phyloP scores from a whole-genome alignment of 83 land plant genomes.

The Thuja plicata region DNA sequence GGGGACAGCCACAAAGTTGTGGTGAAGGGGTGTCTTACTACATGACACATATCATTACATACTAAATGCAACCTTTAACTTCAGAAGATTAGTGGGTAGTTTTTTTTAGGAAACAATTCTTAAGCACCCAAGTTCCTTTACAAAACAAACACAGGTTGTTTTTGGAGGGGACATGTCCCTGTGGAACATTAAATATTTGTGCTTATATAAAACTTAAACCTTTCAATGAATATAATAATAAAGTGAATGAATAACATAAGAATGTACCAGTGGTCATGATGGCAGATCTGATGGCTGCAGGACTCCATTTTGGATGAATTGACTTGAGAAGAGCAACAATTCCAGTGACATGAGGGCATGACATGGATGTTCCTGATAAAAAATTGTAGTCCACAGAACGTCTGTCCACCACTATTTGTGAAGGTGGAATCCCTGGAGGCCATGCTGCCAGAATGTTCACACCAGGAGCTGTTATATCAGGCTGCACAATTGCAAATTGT shows the following conservation, averaged over 20 bases:
- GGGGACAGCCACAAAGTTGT: too few relatives aligned
- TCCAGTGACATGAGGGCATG: slow-evolving; percentile 80
- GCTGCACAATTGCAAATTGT: slow-evolving; percentile 35
- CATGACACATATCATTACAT: too few relatives aligned
- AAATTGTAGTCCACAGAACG: slow-evolving; percentile 57
- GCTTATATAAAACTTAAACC: too few relatives aligned
- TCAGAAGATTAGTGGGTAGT: too few relatives aligned
- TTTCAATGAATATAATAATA: too few relatives aligned
- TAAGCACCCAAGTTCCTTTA: too few relatives aligned
- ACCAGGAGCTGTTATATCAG: slow-evolving; percentile 81
- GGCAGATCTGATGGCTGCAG: slow-evolving; percentile 76
- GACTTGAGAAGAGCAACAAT: slow-evolving; percentile 65
- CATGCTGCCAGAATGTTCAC: slow-evolving; percentile 76
- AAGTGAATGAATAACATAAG: not conserved
- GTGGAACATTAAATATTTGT: too few relatives aligned
- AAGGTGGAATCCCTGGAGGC: slow-evolving; percentile 48
- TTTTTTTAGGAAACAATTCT: too few relatives aligned
- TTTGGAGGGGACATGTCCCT: too few relatives aligned
- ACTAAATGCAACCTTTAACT: too few relatives aligned
- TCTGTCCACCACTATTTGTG: slow-evolving; percentile 23
- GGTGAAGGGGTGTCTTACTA: too few relatives aligned
- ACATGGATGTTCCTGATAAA: slow-evolving; percentile 79
- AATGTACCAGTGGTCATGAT: slow-evolving; percentile 71
- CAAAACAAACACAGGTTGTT: too few relatives aligned
- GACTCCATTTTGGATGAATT: slow-evolving; percentile 69